phyloP scores from a whole-genome alignment of 2,329 filamentous ascomycete species.

The Parascedosporium putredinis region DNA sequence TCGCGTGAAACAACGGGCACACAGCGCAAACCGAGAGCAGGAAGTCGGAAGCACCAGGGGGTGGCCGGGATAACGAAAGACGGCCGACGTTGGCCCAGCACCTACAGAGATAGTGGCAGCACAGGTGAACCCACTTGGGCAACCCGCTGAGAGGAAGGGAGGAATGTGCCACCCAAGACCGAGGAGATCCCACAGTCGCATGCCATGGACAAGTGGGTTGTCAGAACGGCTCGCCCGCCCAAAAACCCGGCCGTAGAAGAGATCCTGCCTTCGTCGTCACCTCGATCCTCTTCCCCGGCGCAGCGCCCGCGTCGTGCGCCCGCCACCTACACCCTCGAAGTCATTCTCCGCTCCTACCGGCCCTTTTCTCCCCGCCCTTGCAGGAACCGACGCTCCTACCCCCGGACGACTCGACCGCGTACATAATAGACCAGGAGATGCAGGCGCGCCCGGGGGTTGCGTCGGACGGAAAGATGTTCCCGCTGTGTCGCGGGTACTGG shows the following conservation, averaged over 20 bases:
- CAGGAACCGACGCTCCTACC: slow-evolving; percentile 25
- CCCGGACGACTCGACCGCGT: slow-evolving; percentile 40
- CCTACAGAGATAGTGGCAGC: too few species aligned
- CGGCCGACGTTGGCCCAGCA: too few species aligned
- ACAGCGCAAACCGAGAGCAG: too few species aligned
- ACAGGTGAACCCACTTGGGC: too few species aligned
- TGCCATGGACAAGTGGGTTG: slow-evolving; percentile 6
- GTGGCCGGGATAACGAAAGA: too few species aligned
- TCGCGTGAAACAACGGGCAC: too few species aligned
- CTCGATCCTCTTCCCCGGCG: background rate
- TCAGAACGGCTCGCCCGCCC: background rate
- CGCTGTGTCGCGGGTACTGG: slow-evolving; percentile 40
- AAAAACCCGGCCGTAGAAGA: background rate
- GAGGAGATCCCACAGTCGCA: background rate
- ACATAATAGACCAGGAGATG: slow-evolving; percentile 43
- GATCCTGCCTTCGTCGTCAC: too few species aligned
- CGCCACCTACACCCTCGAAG: background rate
- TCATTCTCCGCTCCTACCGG: background rate
- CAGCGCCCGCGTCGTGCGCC: too few species aligned
- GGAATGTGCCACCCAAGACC: too few species aligned
- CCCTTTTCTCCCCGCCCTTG: background rate
- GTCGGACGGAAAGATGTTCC: slow-evolving; percentile 24
- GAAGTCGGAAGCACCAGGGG: too few species aligned
- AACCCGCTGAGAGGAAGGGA: too few species aligned
- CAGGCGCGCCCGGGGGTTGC: slow-evolving; percentile 24